Conservation (phyloP, 2,329 filamentous ascomycete species). For the Diaporthe nobilis region DNA sequence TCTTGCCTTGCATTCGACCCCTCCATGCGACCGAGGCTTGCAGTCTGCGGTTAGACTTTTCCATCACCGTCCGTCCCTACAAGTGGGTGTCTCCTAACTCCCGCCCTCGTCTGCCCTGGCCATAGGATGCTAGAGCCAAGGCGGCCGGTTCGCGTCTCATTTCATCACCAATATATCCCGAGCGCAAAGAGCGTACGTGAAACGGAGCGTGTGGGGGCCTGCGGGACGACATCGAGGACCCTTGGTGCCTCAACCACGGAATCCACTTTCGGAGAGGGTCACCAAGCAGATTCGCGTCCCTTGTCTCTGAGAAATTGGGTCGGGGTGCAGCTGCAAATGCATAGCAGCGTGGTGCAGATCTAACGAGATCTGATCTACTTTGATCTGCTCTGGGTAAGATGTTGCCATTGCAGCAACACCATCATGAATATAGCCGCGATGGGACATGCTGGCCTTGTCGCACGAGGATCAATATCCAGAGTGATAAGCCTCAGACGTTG, state of each 20-base stretch:
- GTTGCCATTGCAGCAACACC: background rate
- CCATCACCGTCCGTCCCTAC: background rate
- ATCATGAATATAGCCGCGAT: background rate
- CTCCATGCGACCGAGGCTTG: background rate
- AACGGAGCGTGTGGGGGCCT: conserved; percentile 1
- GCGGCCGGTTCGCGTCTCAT: background rate
- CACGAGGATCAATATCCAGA: background rate
- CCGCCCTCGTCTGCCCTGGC: background rate
- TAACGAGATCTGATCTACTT: background rate
- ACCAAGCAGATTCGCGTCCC: conserved; percentile 19
- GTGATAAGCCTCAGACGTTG: background rate
- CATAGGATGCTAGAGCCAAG: background rate
- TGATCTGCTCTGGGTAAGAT: background rate
- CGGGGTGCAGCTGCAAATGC: background rate
- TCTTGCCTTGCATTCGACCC: background rate
- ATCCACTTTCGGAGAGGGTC: conserved; percentile 18
- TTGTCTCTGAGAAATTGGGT: conserved; percentile 12
- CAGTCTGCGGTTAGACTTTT: background rate
- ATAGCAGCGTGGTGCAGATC: background rate
- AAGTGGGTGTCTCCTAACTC: background rate
- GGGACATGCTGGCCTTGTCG: background rate
- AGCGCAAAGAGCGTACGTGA: conserved; percentile 1
- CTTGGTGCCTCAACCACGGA: background rate
- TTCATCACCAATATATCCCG: conserved; percentile 3
- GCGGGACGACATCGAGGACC: conserved; percentile 1